Percentiles rank a stretch among this genome's conserved stretches.
Conservation (phyloP, 495 filamentous ascomycete species). For the Neurospora africana region DNA sequence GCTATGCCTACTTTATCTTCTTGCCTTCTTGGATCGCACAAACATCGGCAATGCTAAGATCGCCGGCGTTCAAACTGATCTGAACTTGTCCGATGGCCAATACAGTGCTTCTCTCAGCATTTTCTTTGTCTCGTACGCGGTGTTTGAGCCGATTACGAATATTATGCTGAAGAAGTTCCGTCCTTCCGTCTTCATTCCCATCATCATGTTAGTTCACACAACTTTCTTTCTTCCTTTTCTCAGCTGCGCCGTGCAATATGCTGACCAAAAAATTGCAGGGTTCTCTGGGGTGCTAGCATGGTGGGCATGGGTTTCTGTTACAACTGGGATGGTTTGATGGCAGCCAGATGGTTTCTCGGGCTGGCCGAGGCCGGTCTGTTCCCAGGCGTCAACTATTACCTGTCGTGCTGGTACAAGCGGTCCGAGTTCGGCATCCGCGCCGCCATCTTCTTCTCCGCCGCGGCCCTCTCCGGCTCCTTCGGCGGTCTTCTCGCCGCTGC, state of each 20-base stretch:
- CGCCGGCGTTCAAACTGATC: constrained; percentile 53
- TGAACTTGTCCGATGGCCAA: constrained; percentile 43
- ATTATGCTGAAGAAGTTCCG: constrained; percentile 65
- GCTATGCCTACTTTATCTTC: constrained; percentile 74
- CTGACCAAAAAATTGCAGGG: constrained; percentile 18
- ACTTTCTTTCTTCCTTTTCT: neutral
- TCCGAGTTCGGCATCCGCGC: constrained; percentile 60
- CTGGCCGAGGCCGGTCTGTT: constrained; percentile 77
- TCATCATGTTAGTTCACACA: constrained; percentile 51
- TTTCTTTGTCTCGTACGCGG: constrained; percentile 86
- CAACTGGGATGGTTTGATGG: constrained; percentile 70
- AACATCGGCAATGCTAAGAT: constrained; percentile 89
- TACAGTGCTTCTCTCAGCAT: constrained; percentile 74
- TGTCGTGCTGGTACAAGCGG: constrained; percentile 81
- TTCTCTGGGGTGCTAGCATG: constrained; percentile 68
- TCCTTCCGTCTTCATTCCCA: constrained; percentile 49
- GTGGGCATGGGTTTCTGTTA: constrained; percentile 72
- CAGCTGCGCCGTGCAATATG: neutral
- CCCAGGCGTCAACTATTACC: constrained; percentile 78
- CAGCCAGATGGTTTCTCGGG: constrained; percentile 78
- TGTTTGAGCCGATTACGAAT: constrained; percentile 84
- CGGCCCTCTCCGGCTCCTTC: constrained; percentile 75
- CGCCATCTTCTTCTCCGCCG: constrained; percentile 87
- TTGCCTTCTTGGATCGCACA: constrained; percentile 73
- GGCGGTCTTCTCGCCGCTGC: constrained; percentile 74